Percentiles rank a stretch among this genome's conserved stretches.
phyloP scores from a whole-genome alignment of 371 early-diverging fungal genomes.

The Mucor velutinosus region DNA sequence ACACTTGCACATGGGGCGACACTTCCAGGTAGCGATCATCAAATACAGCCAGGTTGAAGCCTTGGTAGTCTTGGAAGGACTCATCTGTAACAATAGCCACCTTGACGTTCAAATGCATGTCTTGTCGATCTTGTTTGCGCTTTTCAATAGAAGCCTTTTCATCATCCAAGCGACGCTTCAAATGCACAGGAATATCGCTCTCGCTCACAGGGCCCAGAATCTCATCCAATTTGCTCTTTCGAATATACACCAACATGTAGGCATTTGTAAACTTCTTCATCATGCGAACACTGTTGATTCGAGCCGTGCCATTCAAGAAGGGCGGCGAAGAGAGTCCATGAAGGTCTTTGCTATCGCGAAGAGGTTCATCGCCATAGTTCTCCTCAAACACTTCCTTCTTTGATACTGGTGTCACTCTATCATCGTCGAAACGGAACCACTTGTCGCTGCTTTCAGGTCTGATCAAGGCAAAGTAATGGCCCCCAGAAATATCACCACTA shows the following conservation, averaged over 20 bases:
- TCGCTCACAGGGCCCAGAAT: conserved; percentile 69
- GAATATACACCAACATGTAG: conserved; percentile 96
- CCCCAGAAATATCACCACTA: conserved; percentile 93
- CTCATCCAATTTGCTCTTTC: conserved; percentile 70
- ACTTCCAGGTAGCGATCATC: conserved; percentile 50
- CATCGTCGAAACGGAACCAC: conserved; percentile 98
- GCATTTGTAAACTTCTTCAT: conserved; percentile 90
- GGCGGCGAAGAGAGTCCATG: conserved; percentile 17
- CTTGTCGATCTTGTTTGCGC: conserved; percentile 66
- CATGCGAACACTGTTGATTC: conserved; percentile 32
- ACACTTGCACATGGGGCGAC: conserved; percentile 28
- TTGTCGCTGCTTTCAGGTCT: conserved; percentile 79
- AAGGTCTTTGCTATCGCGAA: conserved; percentile 6
- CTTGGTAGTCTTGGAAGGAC: conserved; percentile 69
- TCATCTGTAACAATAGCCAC: conserved; percentile 70
- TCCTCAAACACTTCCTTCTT: conserved; percentile 93
- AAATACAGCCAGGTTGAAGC: conserved; percentile 82
- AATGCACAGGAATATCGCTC: conserved; percentile 81
- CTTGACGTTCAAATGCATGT: conserved; percentile 68
- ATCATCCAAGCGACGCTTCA: conserved; percentile 64
- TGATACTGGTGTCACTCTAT: conserved; percentile 87
- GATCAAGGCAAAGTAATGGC: conserved; percentile 96
- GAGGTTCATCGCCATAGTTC: conserved; percentile 90
- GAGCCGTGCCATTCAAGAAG: conserved; percentile 13
- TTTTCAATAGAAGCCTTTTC: conserved; percentile 60